Base-by-base conservation (phyloP, 371 early-diverging fungal species). In the Mortierella sp. region DNA sequence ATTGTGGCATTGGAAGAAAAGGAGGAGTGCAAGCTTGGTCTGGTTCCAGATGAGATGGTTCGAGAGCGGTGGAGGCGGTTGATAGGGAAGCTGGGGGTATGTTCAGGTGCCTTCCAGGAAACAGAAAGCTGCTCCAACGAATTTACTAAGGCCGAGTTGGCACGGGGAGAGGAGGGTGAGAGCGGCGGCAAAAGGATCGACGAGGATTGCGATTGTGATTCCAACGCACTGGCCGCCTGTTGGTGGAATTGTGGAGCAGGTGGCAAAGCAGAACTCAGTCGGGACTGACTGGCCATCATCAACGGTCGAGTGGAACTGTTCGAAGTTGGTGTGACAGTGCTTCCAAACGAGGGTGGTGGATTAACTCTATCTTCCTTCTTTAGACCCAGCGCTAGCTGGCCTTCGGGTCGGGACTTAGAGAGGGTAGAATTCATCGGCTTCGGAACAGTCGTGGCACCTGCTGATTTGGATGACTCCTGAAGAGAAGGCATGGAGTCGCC, bases 31-130 rank as follows among this genome's bases (percentile, higher is more conserved):
- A 60, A 23, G 31, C 8, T 47, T 28, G 75, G 75, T n/a, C 75
- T 54, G 15, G 60, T 55, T 14, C 75, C 60, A 15, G 75, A 67
- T 0, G 75, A 75, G 37, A 75, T 60, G 37, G 75, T 75, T 53
- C 75, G 24, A 2, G 75, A 75, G 43, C 75, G 75, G 34, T 75
- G 64, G 4, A 75, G 53, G 0, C 75, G 67, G 15, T 68, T 75
- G 60, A 75, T 75, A 14, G 75, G 75, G 61, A 75, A 75, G 31
- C 56, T 64, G 2, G 75, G 75, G 1, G 75, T 75, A 23, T 75
- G 55, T 52, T 75, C 75, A 0, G 75, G 75, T 17, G 75, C 68
- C 50, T 68, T 68, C 75, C 75, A 75, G 7, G 75, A 75, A 21
- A 75, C 69, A 1, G 75, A 75, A 37, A 75, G 64, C 34, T 75